Base-by-base conservation (phyloP, 495 filamentous ascomycete species). In the Penicillium diatomitis region DNA sequence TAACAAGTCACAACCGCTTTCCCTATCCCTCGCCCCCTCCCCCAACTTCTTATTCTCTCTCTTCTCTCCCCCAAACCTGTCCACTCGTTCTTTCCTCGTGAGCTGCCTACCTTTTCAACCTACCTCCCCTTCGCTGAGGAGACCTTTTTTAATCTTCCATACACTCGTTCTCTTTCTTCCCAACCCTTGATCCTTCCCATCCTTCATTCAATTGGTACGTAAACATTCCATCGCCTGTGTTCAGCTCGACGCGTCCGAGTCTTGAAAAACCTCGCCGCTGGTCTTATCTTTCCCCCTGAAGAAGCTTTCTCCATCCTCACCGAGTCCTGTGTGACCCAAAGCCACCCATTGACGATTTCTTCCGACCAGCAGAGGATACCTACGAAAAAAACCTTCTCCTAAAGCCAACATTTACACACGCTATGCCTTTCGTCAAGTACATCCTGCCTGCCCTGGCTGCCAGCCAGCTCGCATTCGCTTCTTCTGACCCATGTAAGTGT, bases 391-490 rank as follows among this genome's bases (percentile, higher is more conserved):
- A 0, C 20, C 20, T 20, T 2, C 20, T 20, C n/a, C 0, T 20
- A 20, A 20, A 20, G 20, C 20, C 20, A 20, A 8, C 28, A 53
- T 51, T 57, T 52, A 50, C 27, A 61, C 34, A 62, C 77, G 76
- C 63, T 64, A 96, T 97, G 91, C 77, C 83, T 64, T 75, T 82
- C 72, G 71, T 78, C 70, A 80, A 83, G 62, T 76, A 88, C 69
- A 64, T 89, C 52, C 75, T 94, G 58, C 84, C 87, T 64, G 78
- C 80, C 38, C 68, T 90, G 68, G 88, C 85, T 53, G 72, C 82
- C 54, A 72, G 74, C 61, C 73, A 83, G 58, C 64, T 76, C 44
- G 83, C 72, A 44, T 67, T 82, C 53, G 90, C 88, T 87, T 50
- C 47, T 43, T 38, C 39, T 38, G 20, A 20, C 20, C 20, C 20